phyloP scores from a whole-genome alignment of 1,139 yeast species.

The Saccharomycopsis crataegensis region DNA sequence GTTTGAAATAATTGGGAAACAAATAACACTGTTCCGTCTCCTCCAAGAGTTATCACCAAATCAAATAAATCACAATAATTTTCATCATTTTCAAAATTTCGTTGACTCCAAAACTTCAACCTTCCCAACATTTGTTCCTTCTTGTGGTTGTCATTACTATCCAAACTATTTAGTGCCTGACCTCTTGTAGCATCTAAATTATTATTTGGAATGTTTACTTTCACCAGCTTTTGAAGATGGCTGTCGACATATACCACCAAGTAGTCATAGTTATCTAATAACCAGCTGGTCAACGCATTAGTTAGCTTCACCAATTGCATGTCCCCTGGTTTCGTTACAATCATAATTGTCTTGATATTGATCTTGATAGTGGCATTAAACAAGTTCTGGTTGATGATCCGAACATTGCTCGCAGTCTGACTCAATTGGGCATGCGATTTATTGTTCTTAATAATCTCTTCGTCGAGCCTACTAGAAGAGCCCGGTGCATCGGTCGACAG shows the following conservation, averaged over 20 bases:
- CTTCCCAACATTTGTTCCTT: background rate
- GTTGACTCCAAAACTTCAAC: slow-evolving; percentile 63
- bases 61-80: slow-evolving; percentile 46
- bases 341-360: slow-evolving; percentile 62
- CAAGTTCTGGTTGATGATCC: slow-evolving; percentile 69
- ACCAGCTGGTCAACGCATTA: slow-evolving; percentile 73
- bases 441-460: background rate
- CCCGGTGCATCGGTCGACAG: too few relatives aligned
- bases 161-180: background rate
- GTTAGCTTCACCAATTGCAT: slow-evolving; percentile 67
- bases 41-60: slow-evolving; percentile 74
- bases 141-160: background rate
- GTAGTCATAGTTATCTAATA: slow-evolving; percentile 41
- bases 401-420: slow-evolving; percentile 80
- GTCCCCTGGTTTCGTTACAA: slow-evolving; percentile 83
- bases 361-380: slow-evolving; percentile 68
- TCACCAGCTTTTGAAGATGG: slow-evolving; percentile 37
- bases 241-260: slow-evolving; percentile 65
- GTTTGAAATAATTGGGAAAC: slow-evolving; percentile 73
- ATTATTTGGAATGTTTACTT: slow-evolving; percentile 32
- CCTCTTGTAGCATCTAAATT: slow-evolving; percentile 46
- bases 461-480: too few relatives aligned
- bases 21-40: slow-evolving; percentile 83
- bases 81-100: slow-evolving; percentile 46
- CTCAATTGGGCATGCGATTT: slow-evolving; percentile 69